Percentiles rank a stretch among this genome's conserved stretches.
These are phyloP conservation scores for Mycena citricolor DNA, from an alignment of 1,284 basidiomycete genomes.

Conservation along the genomic window DNA sequence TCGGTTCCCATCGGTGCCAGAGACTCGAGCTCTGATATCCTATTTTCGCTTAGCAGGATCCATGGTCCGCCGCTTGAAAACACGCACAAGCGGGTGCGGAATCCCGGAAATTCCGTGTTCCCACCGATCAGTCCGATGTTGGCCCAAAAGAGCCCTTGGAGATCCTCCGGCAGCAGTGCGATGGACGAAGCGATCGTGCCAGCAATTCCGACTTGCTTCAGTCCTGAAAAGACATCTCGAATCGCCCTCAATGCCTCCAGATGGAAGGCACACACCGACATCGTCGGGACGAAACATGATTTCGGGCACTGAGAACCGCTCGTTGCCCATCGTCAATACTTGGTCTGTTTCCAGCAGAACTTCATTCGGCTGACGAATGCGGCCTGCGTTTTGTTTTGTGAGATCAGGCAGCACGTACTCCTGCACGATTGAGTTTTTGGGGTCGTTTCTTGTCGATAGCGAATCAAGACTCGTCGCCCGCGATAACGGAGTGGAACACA, in stretches of 20 bases:
- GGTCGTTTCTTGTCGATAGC: slow-evolving; percentile 39
- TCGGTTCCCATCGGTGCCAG: slow-evolving; percentile 78
- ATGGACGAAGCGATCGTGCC: slow-evolving; percentile 77
- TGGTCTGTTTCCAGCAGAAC: slow-evolving; percentile 66
- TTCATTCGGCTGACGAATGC: slow-evolving; percentile 58
- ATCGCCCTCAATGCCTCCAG: background rate
- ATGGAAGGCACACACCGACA: slow-evolving; percentile 60
- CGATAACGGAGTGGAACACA: slow-evolving; percentile 40
- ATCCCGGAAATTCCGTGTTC: slow-evolving; percentile 71
- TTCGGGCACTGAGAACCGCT: slow-evolving; percentile 89
- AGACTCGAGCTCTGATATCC: slow-evolving; percentile 69
- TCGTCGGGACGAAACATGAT: slow-evolving; percentile 86
- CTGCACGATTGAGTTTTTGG: slow-evolving; percentile 72
- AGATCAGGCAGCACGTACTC: slow-evolving; percentile 92
- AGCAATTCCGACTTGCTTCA: slow-evolving; percentile 80
- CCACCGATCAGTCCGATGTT: slow-evolving; percentile 92
- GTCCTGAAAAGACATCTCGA: slow-evolving; percentile 45
- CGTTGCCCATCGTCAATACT: slow-evolving; percentile 83
- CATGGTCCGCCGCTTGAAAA: background rate
- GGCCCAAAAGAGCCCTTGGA: slow-evolving; percentile 91
- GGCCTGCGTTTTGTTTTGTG: slow-evolving; percentile 68
- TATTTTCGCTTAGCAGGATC: slow-evolving; percentile 29
- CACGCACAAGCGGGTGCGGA: slow-evolving; percentile 71
- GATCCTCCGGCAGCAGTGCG: slow-evolving; percentile 66
- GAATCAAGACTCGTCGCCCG: too few species aligned